Evolutionary conservation across 495 filamentous ascomycete genomes (phyloP).

Genomic region (Lasiosphaeria miniovina): DNA sequence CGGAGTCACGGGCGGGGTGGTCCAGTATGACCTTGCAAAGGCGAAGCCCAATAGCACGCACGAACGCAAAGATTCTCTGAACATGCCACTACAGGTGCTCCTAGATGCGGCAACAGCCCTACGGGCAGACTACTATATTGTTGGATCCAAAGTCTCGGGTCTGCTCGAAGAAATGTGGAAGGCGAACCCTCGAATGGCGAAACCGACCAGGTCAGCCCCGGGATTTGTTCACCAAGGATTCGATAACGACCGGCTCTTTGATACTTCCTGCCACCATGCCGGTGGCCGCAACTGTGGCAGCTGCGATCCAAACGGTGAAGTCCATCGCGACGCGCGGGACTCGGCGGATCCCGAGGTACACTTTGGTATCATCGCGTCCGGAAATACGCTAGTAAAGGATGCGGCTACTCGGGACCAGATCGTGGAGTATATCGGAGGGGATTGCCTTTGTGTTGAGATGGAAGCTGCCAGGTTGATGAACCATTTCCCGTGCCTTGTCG

Average conservation of each 20-base stretch:
- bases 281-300: not conserved
- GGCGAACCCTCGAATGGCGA: constrained; percentile 7
- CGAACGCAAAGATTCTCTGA: constrained; percentile 24
- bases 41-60: constrained; percentile 19
- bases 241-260: constrained; percentile 22
- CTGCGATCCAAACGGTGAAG: constrained; percentile 12
- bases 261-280: constrained; percentile 17
- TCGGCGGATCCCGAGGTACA: constrained; percentile 25
- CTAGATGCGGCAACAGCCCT: constrained; percentile 14
- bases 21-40: constrained; percentile 40
- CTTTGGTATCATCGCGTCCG: constrained; percentile 43
- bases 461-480: constrained; percentile 20
- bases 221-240: constrained; percentile 8
- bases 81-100: constrained; percentile 23
- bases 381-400: constrained; percentile 30
- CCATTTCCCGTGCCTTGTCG: constrained; percentile 27
- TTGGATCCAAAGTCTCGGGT: constrained; percentile 4
- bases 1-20: constrained; percentile 25
- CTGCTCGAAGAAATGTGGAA: constrained; percentile 13
- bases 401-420: constrained; percentile 19
- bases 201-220: not conserved
- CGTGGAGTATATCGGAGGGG: not conserved
- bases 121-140: constrained; percentile 12
- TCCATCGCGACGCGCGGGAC: constrained; percentile 15
- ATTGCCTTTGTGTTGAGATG: constrained; percentile 32